These are phyloP conservation scores for Eucalyptus regnans DNA, from an alignment of 345 rosid genomes.

Conservation along the genomic window DNA sequence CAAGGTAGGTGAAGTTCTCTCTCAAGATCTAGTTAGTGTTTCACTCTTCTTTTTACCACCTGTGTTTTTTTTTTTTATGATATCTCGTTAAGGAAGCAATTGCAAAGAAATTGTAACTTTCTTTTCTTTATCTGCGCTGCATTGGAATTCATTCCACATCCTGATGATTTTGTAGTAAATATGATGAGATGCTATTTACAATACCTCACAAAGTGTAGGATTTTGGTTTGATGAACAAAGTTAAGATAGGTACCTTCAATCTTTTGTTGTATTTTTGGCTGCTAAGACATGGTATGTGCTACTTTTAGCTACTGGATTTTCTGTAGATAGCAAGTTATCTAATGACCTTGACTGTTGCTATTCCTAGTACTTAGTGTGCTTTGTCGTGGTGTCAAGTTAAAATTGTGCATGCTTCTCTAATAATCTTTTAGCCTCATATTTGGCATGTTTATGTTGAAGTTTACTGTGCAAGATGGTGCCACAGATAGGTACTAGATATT, in stretches of 20 bases:
- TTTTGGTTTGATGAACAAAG: neutral
- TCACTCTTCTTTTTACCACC: neutral
- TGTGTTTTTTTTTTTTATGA: neutral
- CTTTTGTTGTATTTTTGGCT: neutral
- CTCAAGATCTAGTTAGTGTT: neutral
- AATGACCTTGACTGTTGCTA: neutral
- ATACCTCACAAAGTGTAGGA: neutral
- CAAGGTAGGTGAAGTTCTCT: slow-evolving; percentile 29
- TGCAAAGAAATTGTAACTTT: neutral
- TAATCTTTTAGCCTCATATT: neutral
- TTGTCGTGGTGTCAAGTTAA: neutral
- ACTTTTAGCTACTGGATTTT: neutral
- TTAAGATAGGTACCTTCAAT: neutral
- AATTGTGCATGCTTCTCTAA: neutral
- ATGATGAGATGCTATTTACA: neutral
- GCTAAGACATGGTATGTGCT: neutral
- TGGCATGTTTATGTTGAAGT: neutral
- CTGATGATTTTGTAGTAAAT: neutral
- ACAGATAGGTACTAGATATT: neutral
- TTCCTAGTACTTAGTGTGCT: neutral
- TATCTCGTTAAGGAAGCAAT: neutral
- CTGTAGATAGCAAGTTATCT: neutral
- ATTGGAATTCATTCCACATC: neutral
- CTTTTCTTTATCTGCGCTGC: neutral
- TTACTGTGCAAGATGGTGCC: neutral